A percentile compares a stretch with the other conserved stretches of the same genome.
These are phyloP conservation scores for Ailanthus altissimus DNA, from an alignment of 345 rosid species.

Conservation along the genomic window DNA sequence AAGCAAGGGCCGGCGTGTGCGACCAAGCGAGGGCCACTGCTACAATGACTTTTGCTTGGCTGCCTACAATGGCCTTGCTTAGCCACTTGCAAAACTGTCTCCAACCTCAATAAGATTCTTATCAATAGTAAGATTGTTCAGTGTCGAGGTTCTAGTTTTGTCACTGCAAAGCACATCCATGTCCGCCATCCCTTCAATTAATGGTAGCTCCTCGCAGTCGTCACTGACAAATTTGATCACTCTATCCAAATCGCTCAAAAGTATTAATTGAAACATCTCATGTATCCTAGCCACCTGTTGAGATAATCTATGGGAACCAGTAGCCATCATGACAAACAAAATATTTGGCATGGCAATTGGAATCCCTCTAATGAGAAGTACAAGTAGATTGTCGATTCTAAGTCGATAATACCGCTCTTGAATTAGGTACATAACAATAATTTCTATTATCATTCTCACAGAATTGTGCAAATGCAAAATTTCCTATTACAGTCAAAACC, in stretches of 20 bases:
- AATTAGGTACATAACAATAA: conserved; percentile 91
- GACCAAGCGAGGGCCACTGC: too few relatives aligned
- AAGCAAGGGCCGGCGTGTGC: too few relatives aligned
- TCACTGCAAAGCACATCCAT: too few relatives aligned
- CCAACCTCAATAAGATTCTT: too few relatives aligned
- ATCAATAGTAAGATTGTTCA: too few relatives aligned
- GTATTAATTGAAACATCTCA: conserved; percentile 1
- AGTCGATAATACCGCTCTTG: conserved; percentile 89
- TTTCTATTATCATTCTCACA: conserved; percentile 85
- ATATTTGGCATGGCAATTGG: conserved; percentile 99
- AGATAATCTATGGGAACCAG: conserved; percentile 89
- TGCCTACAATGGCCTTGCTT: too few relatives aligned
- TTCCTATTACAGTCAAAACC: conserved; percentile 97
- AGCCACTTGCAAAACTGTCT: too few relatives aligned
- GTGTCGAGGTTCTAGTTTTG: too few relatives aligned
- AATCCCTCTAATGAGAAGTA: too few relatives aligned
- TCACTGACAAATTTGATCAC: conserved; percentile 15
- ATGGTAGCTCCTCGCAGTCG: conserved; percentile 86
- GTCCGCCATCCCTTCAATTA: too few relatives aligned
- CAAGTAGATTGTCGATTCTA: conserved; percentile 97
- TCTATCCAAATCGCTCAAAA: conserved; percentile 20
- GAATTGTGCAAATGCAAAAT: conserved; percentile 97
- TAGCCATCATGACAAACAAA: conserved; percentile 95
- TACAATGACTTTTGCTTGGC: too few relatives aligned
- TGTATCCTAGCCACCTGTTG: conserved; percentile 67